phyloP scores from a whole-genome alignment of 345 rosid species.

The Lagerstroemia speciosa region DNA sequence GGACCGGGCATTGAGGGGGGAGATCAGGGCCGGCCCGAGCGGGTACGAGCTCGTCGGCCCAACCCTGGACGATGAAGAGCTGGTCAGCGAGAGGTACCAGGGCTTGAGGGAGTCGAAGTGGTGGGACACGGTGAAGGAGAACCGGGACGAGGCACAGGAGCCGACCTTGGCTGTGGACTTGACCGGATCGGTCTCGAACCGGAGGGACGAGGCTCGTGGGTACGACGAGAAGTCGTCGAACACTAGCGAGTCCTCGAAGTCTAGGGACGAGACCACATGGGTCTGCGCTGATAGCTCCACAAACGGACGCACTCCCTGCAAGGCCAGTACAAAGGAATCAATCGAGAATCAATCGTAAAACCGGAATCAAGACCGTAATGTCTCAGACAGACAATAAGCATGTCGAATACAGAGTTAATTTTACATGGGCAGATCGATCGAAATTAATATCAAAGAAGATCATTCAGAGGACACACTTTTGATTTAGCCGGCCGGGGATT shows the following conservation, averaged over 20 bases:
- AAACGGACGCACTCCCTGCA: conserved; percentile 86
- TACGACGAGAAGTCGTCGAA: conserved; percentile 53
- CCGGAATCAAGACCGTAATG: too few species aligned
- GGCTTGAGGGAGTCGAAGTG: conserved; percentile 87
- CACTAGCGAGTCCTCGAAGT: conserved; percentile 59
- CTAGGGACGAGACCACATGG: conserved; percentile 56
- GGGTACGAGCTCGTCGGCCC: conserved; percentile 33
- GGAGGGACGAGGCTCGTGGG: conserved; percentile 53
- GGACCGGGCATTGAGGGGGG: conserved; percentile 63
- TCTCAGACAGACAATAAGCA: too few species aligned
- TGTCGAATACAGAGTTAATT: not conserved
- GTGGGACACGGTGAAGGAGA: conserved; percentile 83
- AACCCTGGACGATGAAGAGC: conserved; percentile 42
- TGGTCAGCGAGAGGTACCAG: conserved; percentile 75
- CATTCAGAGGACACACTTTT: not conserved
- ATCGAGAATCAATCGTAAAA: too few species aligned
- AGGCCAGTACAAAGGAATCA: not conserved
- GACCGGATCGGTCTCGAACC: conserved; percentile 54
- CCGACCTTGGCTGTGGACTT: conserved; percentile 63
- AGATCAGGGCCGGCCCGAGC: conserved; percentile 44
- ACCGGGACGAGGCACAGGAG: conserved; percentile 78
- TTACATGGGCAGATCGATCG: not conserved
- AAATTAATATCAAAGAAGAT: not conserved
- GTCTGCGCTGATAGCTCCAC: conserved; percentile 70
- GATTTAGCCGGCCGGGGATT: not conserved